A percentile compares a stretch with the other conserved stretches of the same genome.
Conservation (phyloP, 768 basidiomycete species). For the Trametes cingulata region DNA sequence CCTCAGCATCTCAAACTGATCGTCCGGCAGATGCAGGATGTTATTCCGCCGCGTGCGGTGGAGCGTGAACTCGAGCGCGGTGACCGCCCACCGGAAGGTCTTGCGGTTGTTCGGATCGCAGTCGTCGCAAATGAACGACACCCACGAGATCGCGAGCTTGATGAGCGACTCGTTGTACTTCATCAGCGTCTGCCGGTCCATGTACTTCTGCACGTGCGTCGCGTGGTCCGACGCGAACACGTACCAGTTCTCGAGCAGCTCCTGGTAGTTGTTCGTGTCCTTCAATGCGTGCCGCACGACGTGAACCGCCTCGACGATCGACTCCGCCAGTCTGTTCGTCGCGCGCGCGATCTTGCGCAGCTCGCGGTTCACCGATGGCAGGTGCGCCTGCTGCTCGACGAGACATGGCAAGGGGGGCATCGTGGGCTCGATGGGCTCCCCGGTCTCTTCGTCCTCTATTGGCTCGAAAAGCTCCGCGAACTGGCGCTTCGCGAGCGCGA, state of each 20-base stretch:
- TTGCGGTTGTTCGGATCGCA: conserved; percentile 94
- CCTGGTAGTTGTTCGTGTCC: conserved; percentile 67
- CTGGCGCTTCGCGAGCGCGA: conserved; percentile 73
- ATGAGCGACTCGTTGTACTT: conserved; percentile 85
- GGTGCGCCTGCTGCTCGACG: conserved; percentile 84
- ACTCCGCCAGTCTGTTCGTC: conserved; percentile 87
- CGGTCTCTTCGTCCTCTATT: conserved; percentile 57
- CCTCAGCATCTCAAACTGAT: conserved; percentile 88
- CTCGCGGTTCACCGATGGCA: conserved; percentile 87
- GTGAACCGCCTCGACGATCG: conserved; percentile 89
- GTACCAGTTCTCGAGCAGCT: conserved; percentile 92
- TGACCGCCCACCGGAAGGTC: conserved; percentile 98
- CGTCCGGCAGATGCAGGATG: conserved; percentile 84
- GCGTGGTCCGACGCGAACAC: conserved; percentile 96
- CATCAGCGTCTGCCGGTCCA: conserved; percentile 69
- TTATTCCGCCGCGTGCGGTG: conserved; percentile 84
- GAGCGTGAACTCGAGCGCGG: conserved; percentile 90
- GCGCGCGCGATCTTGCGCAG: conserved; percentile 88
- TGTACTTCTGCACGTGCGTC: conserved; percentile 82
- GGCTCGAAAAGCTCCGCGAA: conserved; percentile 67
- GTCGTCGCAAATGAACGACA: conserved; percentile 97
- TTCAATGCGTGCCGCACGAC: conserved; percentile 73
- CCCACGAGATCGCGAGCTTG: conserved; percentile 94
- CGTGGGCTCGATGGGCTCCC: conserved; percentile 46
- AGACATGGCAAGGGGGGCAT: conserved; percentile 50